Conservation (phyloP, 306 rosid species). For the Cucumis cinereus region DNA sequence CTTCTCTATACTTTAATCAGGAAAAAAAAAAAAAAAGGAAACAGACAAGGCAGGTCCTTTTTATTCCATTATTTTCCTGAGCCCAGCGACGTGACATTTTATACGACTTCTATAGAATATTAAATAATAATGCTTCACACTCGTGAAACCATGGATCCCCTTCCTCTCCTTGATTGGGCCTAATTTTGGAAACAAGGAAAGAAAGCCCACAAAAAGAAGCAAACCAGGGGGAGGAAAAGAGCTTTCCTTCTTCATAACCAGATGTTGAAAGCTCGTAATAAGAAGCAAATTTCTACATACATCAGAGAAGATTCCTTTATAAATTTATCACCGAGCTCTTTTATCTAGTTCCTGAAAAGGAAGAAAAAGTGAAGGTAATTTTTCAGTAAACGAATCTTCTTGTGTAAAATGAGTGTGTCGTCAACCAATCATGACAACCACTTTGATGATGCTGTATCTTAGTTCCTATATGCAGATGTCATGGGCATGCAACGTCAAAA, state of each 20-base stretch:
- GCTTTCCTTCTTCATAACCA: background rate
- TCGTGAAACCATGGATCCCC: background rate
- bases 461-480: background rate
- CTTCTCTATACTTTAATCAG: slow-evolving; percentile 4
- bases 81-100: slow-evolving; percentile 12
- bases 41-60: slow-evolving; percentile 13
- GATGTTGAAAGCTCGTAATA: background rate
- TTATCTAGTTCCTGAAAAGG: background rate
- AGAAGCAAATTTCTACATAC: background rate
- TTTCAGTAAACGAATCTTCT: slow-evolving; percentile 4
- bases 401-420: background rate
- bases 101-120: background rate
- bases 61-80: slow-evolving; percentile 10
- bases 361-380: background rate
- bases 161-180: background rate
- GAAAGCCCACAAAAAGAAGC: slow-evolving; percentile 1
- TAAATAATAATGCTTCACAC: background rate
- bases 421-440: slow-evolving; percentile 3
- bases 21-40: background rate
- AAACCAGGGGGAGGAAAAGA: background rate
- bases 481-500: slow-evolving; percentile 6
- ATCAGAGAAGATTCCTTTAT: background rate
- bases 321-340: background rate
- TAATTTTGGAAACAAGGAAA: background rate
- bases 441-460: background rate